Percentiles rank a stretch among this genome's conserved stretches.
Evolutionary conservation across 2,329 filamentous ascomycete species (phyloP).

Genomic region (Ascocoryne sarcoides): DNA sequence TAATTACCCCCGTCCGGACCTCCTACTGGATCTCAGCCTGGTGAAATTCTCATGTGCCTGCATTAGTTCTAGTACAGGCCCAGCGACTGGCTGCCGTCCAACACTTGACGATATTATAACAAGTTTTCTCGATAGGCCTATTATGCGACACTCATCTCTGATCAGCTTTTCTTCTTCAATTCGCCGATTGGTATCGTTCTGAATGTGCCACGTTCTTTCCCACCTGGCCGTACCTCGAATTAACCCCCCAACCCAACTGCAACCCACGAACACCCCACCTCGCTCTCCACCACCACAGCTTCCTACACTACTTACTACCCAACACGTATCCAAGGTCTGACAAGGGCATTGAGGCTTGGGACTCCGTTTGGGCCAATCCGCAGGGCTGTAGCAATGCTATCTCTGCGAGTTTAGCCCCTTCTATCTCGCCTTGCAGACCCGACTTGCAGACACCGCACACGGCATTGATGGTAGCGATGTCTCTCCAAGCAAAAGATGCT

Average conservation of each 20-base stretch:
- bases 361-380: not conserved
- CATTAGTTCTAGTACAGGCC: too few species aligned
- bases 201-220: too few species aligned
- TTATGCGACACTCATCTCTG: conserved; percentile 4
- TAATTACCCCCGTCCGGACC: too few species aligned
- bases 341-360: not conserved
- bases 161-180: conserved; percentile 1
- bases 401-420: conserved; percentile 1
- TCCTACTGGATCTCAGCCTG: too few species aligned
- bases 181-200: too few species aligned
- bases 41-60: not conserved
- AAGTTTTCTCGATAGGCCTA: conserved; percentile 8
- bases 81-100: conserved; percentile 8
- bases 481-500: conserved; percentile 16
- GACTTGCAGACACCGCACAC: conserved; percentile 5
- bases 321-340: not conserved
- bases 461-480: conserved; percentile 19
- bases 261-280: not conserved
- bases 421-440: conserved; percentile 4
- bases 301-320: not conserved
- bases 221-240: not conserved
- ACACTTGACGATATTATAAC: too few species aligned
- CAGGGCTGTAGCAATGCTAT: conserved; percentile 2
- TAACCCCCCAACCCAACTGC: not conserved
- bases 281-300: not conserved